phyloP scores from a whole-genome alignment of 305 asterid genomes.

The Rubia balearica region DNA sequence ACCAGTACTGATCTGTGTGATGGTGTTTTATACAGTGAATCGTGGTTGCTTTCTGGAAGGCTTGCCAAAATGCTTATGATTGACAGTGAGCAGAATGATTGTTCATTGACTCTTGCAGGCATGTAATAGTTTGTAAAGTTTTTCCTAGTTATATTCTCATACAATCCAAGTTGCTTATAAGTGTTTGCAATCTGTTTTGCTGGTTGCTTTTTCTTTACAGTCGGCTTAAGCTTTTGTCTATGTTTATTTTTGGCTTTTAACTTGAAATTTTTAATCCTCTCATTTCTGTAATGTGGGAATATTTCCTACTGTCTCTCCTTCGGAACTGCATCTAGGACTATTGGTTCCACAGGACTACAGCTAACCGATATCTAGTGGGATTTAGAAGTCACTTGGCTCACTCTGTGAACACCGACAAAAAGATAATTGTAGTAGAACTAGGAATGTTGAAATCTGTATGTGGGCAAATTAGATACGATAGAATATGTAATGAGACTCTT shows the following conservation, averaged over 20 bases:
- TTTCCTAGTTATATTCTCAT: not conserved
- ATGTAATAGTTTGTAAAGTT: conserved; percentile 26
- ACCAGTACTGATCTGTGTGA: not conserved
- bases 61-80: conserved; percentile 88
- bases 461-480: not conserved
- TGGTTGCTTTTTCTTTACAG: not conserved
- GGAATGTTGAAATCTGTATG: not conserved
- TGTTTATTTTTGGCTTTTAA: not conserved
- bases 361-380: not conserved
- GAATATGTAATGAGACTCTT: not conserved
- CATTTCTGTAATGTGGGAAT: not conserved
- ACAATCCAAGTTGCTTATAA: not conserved
- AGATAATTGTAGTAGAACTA: too few species aligned
- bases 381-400: not conserved
- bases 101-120: conserved; percentile 88
- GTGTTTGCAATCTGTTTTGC: not conserved
- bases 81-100: conserved; percentile 88
- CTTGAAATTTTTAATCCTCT: not conserved
- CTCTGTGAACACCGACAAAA: too few species aligned
- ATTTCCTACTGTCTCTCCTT: not conserved
- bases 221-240: not conserved
- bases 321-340: not conserved
- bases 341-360: not conserved
- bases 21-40: conserved; percentile 38
- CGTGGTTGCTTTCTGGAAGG: conserved; percentile 95